phyloP scores from a whole-genome alignment of 192 early-diverging fungal genomes.

The Coemansia javaensis region DNA sequence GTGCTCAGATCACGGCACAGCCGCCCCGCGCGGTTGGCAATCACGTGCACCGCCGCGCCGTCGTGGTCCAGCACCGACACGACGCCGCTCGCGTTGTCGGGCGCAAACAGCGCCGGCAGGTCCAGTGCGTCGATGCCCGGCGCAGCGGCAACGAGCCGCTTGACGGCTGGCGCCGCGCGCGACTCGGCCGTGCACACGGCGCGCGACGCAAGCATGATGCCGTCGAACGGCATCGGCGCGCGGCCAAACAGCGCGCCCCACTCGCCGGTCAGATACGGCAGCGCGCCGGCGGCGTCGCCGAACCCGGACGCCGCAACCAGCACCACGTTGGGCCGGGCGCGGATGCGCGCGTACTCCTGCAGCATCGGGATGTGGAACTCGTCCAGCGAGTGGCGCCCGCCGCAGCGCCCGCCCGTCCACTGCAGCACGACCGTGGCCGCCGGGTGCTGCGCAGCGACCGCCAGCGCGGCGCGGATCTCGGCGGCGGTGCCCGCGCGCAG shows the following conservation, averaged over 20 bases:
- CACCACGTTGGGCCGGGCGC: constrained; percentile 73
- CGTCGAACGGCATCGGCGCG: constrained; percentile 91
- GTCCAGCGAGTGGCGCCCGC: constrained; percentile 91
- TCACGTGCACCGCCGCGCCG: constrained; percentile 86
- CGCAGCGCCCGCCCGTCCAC: constrained; percentile 94
- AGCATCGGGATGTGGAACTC: constrained; percentile 88
- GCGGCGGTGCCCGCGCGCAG: constrained; percentile 78
- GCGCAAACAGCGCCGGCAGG: constrained; percentile 83
- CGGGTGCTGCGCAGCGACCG: constrained; percentile 73
- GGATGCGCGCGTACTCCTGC: constrained; percentile 80
- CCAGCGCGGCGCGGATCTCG: constrained; percentile 70
- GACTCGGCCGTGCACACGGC: constrained; percentile 85
- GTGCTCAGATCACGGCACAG: constrained; percentile 89
- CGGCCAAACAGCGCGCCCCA: constrained; percentile 75
- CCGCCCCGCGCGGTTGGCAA: constrained; percentile 83
- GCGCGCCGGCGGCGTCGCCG: constrained; percentile 75
- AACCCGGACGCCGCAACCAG: constrained; percentile 91
- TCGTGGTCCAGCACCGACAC: constrained; percentile 82
- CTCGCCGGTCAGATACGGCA: constrained; percentile 83
- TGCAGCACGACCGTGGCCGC: constrained; percentile 79
- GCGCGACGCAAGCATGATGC: constrained; percentile 84
- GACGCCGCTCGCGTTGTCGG: constrained; percentile 72
- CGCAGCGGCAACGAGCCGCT: constrained; percentile 79
- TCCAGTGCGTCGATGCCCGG: constrained; percentile 67
- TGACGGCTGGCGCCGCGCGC: constrained; percentile 62